Percentiles rank a stretch among this genome's conserved stretches.
Evolutionary conservation across 1,139 yeast species (phyloP).

Genomic region (Zygoascus hellenicus): DNA sequence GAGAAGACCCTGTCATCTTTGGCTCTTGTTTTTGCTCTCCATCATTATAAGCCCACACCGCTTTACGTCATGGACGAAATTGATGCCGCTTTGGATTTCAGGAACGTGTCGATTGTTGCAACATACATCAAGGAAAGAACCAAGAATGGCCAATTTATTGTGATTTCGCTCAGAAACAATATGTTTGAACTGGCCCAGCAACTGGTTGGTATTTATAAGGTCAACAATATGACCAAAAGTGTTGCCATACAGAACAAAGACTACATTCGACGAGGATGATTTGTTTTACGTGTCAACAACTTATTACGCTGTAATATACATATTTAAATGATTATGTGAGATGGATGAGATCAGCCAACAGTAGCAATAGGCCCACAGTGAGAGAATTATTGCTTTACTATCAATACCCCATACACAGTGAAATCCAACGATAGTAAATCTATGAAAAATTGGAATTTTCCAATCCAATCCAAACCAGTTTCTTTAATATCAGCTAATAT

Average conservation of each 20-base stretch:
- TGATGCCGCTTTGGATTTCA: conserved; percentile 96
- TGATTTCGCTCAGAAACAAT: conserved; percentile 88
- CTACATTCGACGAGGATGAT: conserved; percentile 10
- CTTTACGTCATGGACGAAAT: conserved; percentile 98
- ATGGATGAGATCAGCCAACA: too few species aligned
- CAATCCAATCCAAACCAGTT: too few species aligned
- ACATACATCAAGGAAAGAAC: conserved; percentile 94
- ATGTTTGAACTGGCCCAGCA: conserved; percentile 97
- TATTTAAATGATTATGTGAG: too few species aligned
- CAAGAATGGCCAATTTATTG: conserved; percentile 93
- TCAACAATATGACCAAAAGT: conserved; percentile 82
- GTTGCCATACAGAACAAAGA: conserved; percentile 62
- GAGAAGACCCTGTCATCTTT: conserved; percentile 93
- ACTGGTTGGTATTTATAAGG: conserved; percentile 92
- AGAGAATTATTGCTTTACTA: too few species aligned
- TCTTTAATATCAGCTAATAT: too few species aligned
- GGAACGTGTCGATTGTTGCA: conserved; percentile 96
- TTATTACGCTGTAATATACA: too few species aligned
- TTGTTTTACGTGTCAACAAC: too few species aligned
- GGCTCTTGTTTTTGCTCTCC: conserved; percentile 94
- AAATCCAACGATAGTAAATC: too few species aligned
- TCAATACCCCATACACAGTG: too few species aligned
- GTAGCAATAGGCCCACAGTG: too few species aligned
- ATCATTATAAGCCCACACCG: conserved; percentile 95
- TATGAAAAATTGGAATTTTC: too few species aligned